Evolutionary conservation across 768 basidiomycete species (phyloP), one percentile per base, ranked within the genome.

Genomic region (Tulasnella sp.): DNA sequence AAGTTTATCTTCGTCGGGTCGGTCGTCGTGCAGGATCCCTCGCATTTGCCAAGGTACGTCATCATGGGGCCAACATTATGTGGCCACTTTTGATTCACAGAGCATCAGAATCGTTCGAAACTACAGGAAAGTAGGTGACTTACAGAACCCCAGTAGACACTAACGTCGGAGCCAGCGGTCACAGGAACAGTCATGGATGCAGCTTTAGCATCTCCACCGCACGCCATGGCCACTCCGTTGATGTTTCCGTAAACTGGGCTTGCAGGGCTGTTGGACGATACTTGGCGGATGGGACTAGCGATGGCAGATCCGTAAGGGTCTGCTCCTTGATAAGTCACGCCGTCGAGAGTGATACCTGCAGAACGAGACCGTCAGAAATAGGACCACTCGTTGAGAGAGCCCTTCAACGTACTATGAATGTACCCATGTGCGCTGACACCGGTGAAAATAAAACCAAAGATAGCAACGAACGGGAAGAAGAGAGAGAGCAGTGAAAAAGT

Each of bases 1-100:
- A 89, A 92, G 76, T 86, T 82, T 7, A 88, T 87, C 19, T 82
- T 76, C 12, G 84, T 82, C 5, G 85, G 76, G 75, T 90, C 82
- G 79, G 88, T 90, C 76, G 87, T 79, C 76, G 83, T 83, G 79
- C 90, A 91, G 1, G 85, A 78, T 0, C 82, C 81, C 39, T 80
- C 79, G 76, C 91, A 92, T 36, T 81, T 80, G 1, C 89, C 84
- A 84, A 92, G 84, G 77, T 92, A 92, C 37, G 88, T 90, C 79
- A 91, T 80, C 81, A 90, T 81, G 16, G 90, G 90, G 4, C 90
- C 90, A 80, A 63, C 81, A 14, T 70, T 36, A 26, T 74, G 75
- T 9, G 64, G 70, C 75, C 75, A 75, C 47, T 71, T 62, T 17
- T 29, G 5, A 5, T 17, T 41, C 19, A 62, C 1, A 1, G 34